Conservation (phyloP, 139 green algal species). For the Chlorella sp. region DNA sequence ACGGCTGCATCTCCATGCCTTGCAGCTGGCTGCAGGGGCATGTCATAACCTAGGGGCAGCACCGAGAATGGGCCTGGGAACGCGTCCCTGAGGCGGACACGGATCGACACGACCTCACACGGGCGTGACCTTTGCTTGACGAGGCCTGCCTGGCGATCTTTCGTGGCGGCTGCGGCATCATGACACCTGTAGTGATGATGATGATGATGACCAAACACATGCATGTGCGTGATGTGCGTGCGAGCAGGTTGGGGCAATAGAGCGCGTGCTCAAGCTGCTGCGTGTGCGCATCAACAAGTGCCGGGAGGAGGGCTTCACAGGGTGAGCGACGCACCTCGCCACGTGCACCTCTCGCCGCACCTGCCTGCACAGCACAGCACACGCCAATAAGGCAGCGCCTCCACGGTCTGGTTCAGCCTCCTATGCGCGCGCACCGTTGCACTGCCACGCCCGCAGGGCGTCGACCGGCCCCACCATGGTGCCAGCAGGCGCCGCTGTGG, state of each 20-base stretch:
- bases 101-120: no score
- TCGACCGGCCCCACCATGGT: background rate
- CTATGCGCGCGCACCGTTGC: no score
- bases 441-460: background rate
- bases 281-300: conserved; percentile 52
- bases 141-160: no score
- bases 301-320: conserved; percentile 18
- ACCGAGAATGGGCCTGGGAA: no score
- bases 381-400: background rate
- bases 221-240: background rate
- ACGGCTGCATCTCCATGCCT: no score
- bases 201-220: no score
- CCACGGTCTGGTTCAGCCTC: background rate
- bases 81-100: no score
- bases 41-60: background rate
- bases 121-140: no score
- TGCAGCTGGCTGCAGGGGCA: conserved; percentile 2
- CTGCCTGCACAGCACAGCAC: background rate
- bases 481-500: background rate
- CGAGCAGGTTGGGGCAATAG: conserved; percentile 50
- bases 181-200: no score
- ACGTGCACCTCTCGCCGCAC: background rate
- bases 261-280: conserved; percentile 79
- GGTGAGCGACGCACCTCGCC: background rate
- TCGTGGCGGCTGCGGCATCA: no score